Percentiles rank a stretch among this genome's conserved stretches.
Conservation (phyloP, 2,329 filamentous ascomycete species). For the Chalara sp. region DNA sequence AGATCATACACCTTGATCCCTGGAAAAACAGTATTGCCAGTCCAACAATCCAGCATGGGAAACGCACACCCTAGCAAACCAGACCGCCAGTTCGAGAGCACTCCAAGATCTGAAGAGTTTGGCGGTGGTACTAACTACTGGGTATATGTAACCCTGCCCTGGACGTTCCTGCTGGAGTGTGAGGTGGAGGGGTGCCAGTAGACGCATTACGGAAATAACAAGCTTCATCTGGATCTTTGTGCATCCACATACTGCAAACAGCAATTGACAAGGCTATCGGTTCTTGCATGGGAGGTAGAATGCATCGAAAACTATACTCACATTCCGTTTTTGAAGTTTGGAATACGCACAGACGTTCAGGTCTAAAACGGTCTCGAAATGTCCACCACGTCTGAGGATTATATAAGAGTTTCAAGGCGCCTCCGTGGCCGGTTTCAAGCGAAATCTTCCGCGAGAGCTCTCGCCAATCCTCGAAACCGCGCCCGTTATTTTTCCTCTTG, state of each 20-base stretch:
- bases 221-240: too few species aligned
- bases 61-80: constrained; percentile 17
- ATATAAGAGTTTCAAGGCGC: constrained; percentile 26
- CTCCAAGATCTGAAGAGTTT: constrained; percentile 20
- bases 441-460: background rate
- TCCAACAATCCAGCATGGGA: constrained; percentile 20
- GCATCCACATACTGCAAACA: too few species aligned
- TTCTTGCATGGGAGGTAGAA: too few species aligned
- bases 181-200: too few species aligned
- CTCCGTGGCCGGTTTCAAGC: constrained; percentile 24
- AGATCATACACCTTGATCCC: constrained; percentile 26
- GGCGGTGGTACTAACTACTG: constrained; percentile 13
- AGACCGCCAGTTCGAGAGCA: constrained; percentile 28
- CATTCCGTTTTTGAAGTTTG: constrained; percentile 15
- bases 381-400: constrained; percentile 23
- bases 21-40: constrained; percentile 13
- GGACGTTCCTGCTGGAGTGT: too few species aligned
- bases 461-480: too few species aligned
- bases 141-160: constrained; percentile 7
- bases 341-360: constrained; percentile 25
- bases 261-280: too few species aligned
- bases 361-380: constrained; percentile 22
- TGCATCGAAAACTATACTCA: too few species aligned
- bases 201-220: too few species aligned
- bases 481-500: too few species aligned